Evolutionary conservation across 83 land plant genomes (phyloP).

Genomic region (Isoetes engelmannii): DNA sequence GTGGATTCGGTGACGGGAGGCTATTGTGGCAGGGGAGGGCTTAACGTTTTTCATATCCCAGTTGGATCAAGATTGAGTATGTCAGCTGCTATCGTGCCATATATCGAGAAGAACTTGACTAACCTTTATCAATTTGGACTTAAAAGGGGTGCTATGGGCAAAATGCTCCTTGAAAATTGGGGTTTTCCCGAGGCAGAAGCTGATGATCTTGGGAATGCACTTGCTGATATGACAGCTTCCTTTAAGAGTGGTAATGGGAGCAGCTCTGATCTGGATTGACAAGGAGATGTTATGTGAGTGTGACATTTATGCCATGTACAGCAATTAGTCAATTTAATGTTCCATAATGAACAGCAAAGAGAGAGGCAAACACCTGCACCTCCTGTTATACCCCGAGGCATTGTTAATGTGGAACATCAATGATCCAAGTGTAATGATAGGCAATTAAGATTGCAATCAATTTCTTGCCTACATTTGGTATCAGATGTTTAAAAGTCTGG

Average conservation of each 20-base stretch:
- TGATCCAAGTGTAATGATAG: too few relatives aligned
- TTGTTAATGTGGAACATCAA: too few relatives aligned
- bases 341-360: too few relatives aligned
- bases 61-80: constrained; percentile 73
- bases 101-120: constrained; percentile 38
- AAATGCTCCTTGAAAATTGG: constrained; percentile 55
- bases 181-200: constrained; percentile 65
- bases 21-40: constrained; percentile 37
- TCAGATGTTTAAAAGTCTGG: too few relatives aligned
- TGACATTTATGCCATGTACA: too few relatives aligned
- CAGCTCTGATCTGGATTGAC: too few relatives aligned
- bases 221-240: constrained; percentile 38
- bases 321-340: too few relatives aligned
- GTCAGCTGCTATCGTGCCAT: constrained; percentile 54
- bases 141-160: constrained; percentile 47
- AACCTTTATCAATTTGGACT: constrained; percentile 49
- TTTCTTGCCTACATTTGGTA: too few relatives aligned
- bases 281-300: too few relatives aligned
- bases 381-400: too few relatives aligned
- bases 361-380: too few relatives aligned
- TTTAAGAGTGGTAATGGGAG: not conserved
- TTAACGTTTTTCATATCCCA: constrained; percentile 60
- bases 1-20: constrained; percentile 5
- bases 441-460: too few relatives aligned
- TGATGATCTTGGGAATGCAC: constrained; percentile 58